These are phyloP conservation scores for Botrytis fragariae DNA, from an alignment of 2,329 filamentous ascomycete genomes.

Conservation along the genomic window DNA sequence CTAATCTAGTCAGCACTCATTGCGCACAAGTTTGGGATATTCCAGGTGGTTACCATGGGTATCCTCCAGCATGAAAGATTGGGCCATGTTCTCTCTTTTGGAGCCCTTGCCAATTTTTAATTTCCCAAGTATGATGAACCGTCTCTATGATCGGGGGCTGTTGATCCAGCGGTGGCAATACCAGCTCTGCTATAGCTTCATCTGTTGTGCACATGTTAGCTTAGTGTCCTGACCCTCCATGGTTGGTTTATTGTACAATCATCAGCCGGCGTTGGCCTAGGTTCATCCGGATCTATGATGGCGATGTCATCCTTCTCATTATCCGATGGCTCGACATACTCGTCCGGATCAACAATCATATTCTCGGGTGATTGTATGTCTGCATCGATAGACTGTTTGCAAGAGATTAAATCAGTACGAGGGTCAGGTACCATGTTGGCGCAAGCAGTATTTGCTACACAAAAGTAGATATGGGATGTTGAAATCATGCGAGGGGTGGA, in stretches of 20 bases:
- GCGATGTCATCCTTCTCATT: constrained; percentile 43
- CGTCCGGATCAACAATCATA: constrained; percentile 37
- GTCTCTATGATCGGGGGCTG: constrained; percentile 81
- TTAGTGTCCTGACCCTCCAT: background rate
- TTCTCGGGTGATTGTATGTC: constrained; percentile 37
- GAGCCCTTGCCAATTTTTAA: constrained; percentile 76
- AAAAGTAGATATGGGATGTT: background rate
- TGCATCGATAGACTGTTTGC: constrained; percentile 31
- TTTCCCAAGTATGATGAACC: constrained; percentile 77
- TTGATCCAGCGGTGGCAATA: constrained; percentile 68
- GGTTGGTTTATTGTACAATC: constrained; percentile 38
- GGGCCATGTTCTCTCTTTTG: constrained; percentile 84
- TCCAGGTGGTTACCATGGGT: constrained; percentile 67
- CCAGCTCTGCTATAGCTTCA: constrained; percentile 80
- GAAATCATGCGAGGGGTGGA: constrained; percentile 8
- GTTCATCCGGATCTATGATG: constrained; percentile 42
- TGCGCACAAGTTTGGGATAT: constrained; percentile 17
- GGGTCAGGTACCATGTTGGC: background rate
- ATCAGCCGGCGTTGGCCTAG: constrained; percentile 36
- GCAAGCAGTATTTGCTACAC: background rate
- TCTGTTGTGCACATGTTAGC: constrained; percentile 46
- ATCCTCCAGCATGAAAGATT: constrained; percentile 78
- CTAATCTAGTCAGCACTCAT: constrained; percentile 45
- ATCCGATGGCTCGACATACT: constrained; percentile 33
- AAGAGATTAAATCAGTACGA: background rate